These are phyloP conservation scores for Saccharomyces hybrid DNA, from an alignment of 1,139 yeast species.

Conservation along the genomic window DNA sequence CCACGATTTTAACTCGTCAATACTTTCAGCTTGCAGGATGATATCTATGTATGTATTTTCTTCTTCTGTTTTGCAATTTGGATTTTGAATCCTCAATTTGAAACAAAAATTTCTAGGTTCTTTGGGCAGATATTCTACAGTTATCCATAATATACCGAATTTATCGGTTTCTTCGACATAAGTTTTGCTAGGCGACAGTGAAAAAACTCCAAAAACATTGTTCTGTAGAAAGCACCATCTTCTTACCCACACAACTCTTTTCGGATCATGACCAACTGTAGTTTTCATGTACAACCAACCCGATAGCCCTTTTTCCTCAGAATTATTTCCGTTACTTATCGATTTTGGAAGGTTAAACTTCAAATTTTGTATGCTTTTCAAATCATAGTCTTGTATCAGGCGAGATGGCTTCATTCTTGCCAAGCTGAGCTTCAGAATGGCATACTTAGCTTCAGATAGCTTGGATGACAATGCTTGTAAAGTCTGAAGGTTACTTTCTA, in stretches of 20 bases:
- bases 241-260: conserved; percentile 68
- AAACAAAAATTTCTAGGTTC: conserved; percentile 82
- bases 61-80: conserved; percentile 6
- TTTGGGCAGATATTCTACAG: conserved; percentile 50
- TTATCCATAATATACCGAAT: conserved; percentile 68
- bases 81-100: conserved; percentile 63
- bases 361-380: conserved; percentile 37
- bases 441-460: conserved; percentile 48
- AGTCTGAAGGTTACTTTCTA: conserved; percentile 30
- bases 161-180: conserved; percentile 89
- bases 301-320: conserved; percentile 32
- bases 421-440: conserved; percentile 54
- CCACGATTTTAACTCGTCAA: conserved; percentile 70
- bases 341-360: conserved; percentile 24
- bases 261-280: conserved; percentile 43
- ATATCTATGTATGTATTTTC: conserved; percentile 25
- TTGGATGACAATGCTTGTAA: conserved; percentile 41
- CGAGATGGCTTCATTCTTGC: conserved; percentile 51
- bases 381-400: conserved; percentile 48
- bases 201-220: conserved; percentile 77
- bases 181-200: conserved; percentile 58
- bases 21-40: conserved; percentile 69
- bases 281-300: conserved; percentile 87
- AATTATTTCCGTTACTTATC: conserved; percentile 13
- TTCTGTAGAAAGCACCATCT: conserved; percentile 84